phyloP scores from a whole-genome alignment of 1,139 yeast species.

The Yamadazyma oceani region DNA sequence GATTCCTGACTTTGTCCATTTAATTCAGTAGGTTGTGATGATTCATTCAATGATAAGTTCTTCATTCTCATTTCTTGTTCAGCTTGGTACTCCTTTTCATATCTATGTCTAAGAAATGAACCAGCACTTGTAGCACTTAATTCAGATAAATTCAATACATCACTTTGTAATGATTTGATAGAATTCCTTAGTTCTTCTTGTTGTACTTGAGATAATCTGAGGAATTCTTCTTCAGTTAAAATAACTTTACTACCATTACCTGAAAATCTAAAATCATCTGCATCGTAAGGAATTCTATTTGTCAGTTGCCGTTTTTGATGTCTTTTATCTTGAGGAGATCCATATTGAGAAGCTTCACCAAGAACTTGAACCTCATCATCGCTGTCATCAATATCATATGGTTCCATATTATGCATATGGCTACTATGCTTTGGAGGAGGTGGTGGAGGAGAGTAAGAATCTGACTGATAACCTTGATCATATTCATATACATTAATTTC shows the following conservation, averaged over 20 bases:
- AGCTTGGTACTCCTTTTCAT: constrained; percentile 37
- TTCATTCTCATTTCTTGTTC: constrained; percentile 24
- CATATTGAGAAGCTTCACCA: background rate
- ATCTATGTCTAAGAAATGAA: constrained; percentile 71
- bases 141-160: constrained; percentile 55
- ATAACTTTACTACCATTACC: constrained; percentile 21
- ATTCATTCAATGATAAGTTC: constrained; percentile 21
- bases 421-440: constrained; percentile 47
- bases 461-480: constrained; percentile 12
- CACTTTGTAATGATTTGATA: constrained; percentile 46
- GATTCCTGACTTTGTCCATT: constrained; percentile 15
- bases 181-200: constrained; percentile 45
- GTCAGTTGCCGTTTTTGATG: background rate
- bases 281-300: constrained; percentile 34
- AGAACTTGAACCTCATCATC: constrained; percentile 2
- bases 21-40: constrained; percentile 13
- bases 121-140: constrained; percentile 91
- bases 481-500: constrained; percentile 21
- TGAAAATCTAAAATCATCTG: constrained; percentile 39
- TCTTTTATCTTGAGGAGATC: background rate
- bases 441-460: constrained; percentile 47
- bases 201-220: constrained; percentile 30
- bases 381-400: constrained; percentile 1
- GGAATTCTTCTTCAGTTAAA: constrained; percentile 32
- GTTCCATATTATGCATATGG: constrained; percentile 4